phyloP scores from a whole-genome alignment of 768 basidiomycete genomes.

The Hydnum rufescens region DNA sequence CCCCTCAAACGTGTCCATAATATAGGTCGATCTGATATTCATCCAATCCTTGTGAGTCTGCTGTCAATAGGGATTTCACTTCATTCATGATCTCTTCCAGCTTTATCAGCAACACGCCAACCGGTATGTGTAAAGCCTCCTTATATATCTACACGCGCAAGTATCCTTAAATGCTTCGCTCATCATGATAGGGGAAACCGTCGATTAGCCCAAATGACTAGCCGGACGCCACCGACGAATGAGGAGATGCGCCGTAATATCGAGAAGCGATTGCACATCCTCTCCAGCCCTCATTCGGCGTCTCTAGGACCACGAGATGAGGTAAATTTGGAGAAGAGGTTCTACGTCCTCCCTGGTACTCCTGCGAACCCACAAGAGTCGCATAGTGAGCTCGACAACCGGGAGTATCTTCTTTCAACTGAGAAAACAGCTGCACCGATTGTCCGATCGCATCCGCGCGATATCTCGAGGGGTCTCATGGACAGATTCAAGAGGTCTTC shows the following conservation, averaged over 20 bases:
- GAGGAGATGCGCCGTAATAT: neutral
- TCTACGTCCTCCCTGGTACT: neutral
- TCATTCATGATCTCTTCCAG: constrained; percentile 20
- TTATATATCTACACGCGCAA: too few species aligned
- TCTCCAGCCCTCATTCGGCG: neutral
- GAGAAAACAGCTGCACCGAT: neutral
- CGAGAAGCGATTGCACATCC: neutral
- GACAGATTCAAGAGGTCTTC: too few species aligned
- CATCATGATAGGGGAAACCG: neutral
- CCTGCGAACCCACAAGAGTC: neutral
- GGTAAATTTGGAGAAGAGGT: neutral
- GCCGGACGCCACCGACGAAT: neutral
- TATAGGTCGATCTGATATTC: constrained; percentile 17
- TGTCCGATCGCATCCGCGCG: neutral
- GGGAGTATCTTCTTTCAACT: neutral
- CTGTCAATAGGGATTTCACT: neutral
- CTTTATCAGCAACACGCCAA: constrained; percentile 52
- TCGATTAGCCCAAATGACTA: neutral
- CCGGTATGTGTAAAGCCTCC: constrained; percentile 16
- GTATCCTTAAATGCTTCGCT: too few species aligned
- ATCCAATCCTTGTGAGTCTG: constrained; percentile 26
- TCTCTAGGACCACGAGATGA: neutral
- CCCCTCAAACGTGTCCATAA: constrained; percentile 23
- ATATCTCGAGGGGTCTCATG: neutral
- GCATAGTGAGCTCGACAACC: neutral